Evolutionary conservation across 2,329 filamentous ascomycete species (phyloP), one percentile per base, ranked within the genome.

Genomic region (Penicillium sp.): DNA sequence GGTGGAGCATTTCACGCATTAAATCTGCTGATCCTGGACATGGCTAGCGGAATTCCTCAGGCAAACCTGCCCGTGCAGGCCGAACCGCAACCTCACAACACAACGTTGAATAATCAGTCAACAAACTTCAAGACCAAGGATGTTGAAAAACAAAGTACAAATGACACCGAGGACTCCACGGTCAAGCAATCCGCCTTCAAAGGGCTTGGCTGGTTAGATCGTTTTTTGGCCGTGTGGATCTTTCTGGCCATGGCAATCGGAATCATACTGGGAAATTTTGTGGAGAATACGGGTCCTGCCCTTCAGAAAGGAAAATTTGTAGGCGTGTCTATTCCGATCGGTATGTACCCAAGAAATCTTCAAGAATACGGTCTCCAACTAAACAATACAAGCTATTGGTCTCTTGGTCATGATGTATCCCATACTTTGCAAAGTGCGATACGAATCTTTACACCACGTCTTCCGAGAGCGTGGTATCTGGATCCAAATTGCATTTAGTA

Each of bases 321-420:
- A 0, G 84, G 84, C 0, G 85, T 89, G 0, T 86, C 84, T 1
- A 72, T 87, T 23, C 86, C 86, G 0, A 88, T 88, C 41, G 83
- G 83, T 83, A 34, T 6, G 33, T 34, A 16, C 15, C 6, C 15
- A 16, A 16, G 68, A 47, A 75, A 52, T 24, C 24, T 47, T 63
- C 26, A 24, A 24, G 5, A 12, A 24, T 41, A 12, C 12, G 15
- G 38, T 23, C 2, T 9, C 31, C 10, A 23, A 47, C 18, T 9
- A 24, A 39, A 36, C 3, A 2, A 44, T 21, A 15, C 6, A 42
- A 89, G 89, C 90, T 1, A 76, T 95, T 43, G 90, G 91, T 0
- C 75, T 95, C 0, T 79, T 96, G 0, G 85, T 95, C 36, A 95
- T 96, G 90, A 95, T 95, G 90, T 95, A 94, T 64, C 91, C 90